Percentiles rank a stretch among this genome's conserved stretches.
Evolutionary conservation across 2,329 filamentous ascomycete species (phyloP).

Genomic region (Cercospora sesami): DNA sequence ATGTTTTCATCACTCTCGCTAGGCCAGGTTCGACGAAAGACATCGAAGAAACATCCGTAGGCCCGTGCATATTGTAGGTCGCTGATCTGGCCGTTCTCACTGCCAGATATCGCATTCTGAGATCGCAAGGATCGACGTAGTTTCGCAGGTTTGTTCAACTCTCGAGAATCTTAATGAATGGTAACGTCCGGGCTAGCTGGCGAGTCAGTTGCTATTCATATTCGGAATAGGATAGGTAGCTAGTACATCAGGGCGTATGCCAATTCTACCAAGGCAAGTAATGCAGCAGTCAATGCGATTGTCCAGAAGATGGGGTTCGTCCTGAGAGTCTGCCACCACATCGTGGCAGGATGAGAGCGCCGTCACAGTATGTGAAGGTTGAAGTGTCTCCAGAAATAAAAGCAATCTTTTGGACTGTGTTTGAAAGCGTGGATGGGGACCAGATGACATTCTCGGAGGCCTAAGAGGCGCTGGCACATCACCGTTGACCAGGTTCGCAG

Average conservation of each 20-base stretch:
- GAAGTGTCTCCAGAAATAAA: not conserved
- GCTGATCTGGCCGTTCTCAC: no score
- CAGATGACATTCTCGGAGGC: not conserved
- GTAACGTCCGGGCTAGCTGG: not conserved
- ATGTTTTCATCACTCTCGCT: no score
- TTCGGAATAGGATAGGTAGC: not conserved
- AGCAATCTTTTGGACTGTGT: not conserved
- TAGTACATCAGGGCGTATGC: not conserved
- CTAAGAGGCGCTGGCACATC: no score
- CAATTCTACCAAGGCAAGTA: not conserved
- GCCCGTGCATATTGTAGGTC: no score
- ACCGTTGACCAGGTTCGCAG: no score
- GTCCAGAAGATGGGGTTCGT: not conserved
- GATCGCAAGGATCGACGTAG: no score
- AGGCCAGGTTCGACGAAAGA: no score
- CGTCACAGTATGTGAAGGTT: not conserved
- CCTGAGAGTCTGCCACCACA: not conserved
- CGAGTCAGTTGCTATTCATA: not conserved
- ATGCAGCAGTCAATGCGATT: not conserved
- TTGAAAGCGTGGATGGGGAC: not conserved
- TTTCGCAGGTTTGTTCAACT: no score
- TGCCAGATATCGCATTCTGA: no score
- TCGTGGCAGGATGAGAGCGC: not conserved
- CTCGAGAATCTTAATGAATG: not conserved
- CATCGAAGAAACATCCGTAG: no score